Evolutionary conservation across 495 filamentous ascomycete species (phyloP).

Genomic region (Bombardia bombarda): DNA sequence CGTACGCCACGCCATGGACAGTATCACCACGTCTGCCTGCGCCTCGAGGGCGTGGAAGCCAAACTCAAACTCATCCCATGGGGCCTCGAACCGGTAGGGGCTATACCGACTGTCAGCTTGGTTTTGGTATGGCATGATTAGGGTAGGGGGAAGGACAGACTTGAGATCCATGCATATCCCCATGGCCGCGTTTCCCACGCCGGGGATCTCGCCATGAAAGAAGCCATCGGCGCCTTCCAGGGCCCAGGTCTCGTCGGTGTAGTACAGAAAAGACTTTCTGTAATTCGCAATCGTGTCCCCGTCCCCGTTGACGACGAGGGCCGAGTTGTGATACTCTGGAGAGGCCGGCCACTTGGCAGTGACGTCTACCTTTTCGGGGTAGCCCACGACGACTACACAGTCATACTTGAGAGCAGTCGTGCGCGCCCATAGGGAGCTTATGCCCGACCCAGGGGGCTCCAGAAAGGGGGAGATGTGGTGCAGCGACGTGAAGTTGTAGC

Average conservation of each 20-base stretch:
- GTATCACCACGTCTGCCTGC: slow-evolving; percentile 61
- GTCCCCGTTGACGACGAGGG: slow-evolving; percentile 61
- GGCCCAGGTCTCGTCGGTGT: slow-evolving; percentile 66
- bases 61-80: slow-evolving; percentile 78
- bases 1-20: slow-evolving; percentile 88
- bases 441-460: slow-evolving; percentile 67
- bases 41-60: slow-evolving; percentile 65
- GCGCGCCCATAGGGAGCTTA: slow-evolving; percentile 73
- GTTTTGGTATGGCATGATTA: too few species aligned
- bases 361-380: slow-evolving; percentile 65
- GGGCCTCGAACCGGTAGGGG: slow-evolving; percentile 70
- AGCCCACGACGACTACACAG: slow-evolving; percentile 81
- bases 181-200: slow-evolving; percentile 54
- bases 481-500: slow-evolving; percentile 84
- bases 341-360: slow-evolving; percentile 37
- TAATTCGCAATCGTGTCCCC: slow-evolving; percentile 76
- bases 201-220: slow-evolving; percentile 41
- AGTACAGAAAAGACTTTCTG: slow-evolving; percentile 81
- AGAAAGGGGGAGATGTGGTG: slow-evolving; percentile 70
- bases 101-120: slow-evolving; percentile 1
- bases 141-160: too few species aligned
- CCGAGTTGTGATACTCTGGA: slow-evolving; percentile 70
- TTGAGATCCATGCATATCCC: slow-evolving; percentile 81
- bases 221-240: slow-evolving; percentile 61
- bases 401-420: slow-evolving; percentile 61